These are phyloP conservation scores for Fusarium pseudocircinatum DNA, from an alignment of 2,329 filamentous ascomycete species.

Conservation along the genomic window DNA sequence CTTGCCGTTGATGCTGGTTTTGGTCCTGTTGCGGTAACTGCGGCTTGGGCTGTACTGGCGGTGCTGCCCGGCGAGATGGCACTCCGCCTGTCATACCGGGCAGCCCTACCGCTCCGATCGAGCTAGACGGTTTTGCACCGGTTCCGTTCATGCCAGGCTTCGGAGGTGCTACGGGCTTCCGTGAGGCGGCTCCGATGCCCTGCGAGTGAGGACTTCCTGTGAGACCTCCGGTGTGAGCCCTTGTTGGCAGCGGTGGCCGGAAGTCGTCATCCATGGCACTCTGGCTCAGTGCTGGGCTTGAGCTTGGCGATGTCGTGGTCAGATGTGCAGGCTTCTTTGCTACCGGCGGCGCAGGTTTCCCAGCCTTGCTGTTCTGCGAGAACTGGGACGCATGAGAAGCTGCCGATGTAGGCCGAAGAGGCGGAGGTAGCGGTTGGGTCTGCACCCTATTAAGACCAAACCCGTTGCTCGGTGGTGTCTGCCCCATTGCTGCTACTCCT, in stretches of 20 bases:
- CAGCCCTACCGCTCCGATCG: slow-evolving; percentile 29
- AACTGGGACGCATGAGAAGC: slow-evolving; percentile 49
- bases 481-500: slow-evolving; percentile 27
- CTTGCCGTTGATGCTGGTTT: slow-evolving; percentile 43
- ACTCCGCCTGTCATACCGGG: slow-evolving; percentile 34
- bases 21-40: slow-evolving; percentile 35
- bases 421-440: slow-evolving; percentile 43
- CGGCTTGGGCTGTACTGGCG: slow-evolving; percentile 31
- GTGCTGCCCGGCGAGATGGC: slow-evolving; percentile 32
- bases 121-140: slow-evolving; percentile 27
- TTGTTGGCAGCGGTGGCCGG: slow-evolving; percentile 38
- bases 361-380: slow-evolving; percentile 45
- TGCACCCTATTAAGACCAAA: slow-evolving; percentile 38
- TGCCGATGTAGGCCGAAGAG: slow-evolving; percentile 48
- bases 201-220: slow-evolving; percentile 18
- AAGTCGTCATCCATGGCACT: slow-evolving; percentile 40
- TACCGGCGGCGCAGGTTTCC: slow-evolving; percentile 63
- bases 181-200: slow-evolving; percentile 10
- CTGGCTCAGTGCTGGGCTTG: slow-evolving; percentile 36
- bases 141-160: slow-evolving; percentile 37
- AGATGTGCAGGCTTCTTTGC: slow-evolving; percentile 72
- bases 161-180: slow-evolving; percentile 42
- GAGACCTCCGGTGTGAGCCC: slow-evolving; percentile 32
- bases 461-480: slow-evolving; percentile 19
- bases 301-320: slow-evolving; percentile 42